Evolutionary conservation across 768 basidiomycete species (phyloP), one percentile per base, ranked within the genome.

Genomic region (Thelephora aurantiotincta): DNA sequence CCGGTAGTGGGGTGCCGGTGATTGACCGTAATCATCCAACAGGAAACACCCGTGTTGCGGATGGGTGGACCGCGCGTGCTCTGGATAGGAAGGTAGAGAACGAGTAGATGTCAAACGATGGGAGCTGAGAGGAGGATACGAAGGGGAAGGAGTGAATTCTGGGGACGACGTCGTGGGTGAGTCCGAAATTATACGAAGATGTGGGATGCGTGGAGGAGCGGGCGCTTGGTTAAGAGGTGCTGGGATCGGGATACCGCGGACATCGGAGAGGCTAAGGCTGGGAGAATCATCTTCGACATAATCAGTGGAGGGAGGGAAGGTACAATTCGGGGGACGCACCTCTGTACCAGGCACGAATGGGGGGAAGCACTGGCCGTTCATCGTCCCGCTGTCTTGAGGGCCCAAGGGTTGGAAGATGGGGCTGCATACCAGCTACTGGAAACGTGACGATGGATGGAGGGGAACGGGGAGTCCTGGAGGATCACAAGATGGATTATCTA

Each of bases 331-430:
- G 9, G 9, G 9, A 30, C 9, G 54, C 49, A 79, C 82, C 74
- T 68, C 72, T 65, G 57, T 84, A 78, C 50, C 84, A 63, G 60
- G 80, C 78, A 44, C 79, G 77, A 48, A 85, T 82, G 43, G 80
- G 72, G 35, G 82, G 82, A 50, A 85, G 76, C 13, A 75, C 80
- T 47, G 78, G 78, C 38, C 80, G 73, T 51, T 66, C 62, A 48
- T 56, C 54, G 34, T 49, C 54, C 46, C 51, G 56, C 36, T 55
- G 48, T 5, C 14, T 16, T 14, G 18, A 22, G 26, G 26, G 26
- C 26, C 3, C 54, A 48, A 35, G 53, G 43, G 48, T 57, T 54
- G 36, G 42, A 41, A 33, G 52, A 51, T 33, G 50, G 53, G 11
- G 53, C 48, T 13, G 51, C 50, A 44, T 57, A 55, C 36, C 56